Evolutionary conservation across 768 basidiomycete species (phyloP), one percentile per base, ranked within the genome.

Genomic region (Neoboletus brunneissimus): DNA sequence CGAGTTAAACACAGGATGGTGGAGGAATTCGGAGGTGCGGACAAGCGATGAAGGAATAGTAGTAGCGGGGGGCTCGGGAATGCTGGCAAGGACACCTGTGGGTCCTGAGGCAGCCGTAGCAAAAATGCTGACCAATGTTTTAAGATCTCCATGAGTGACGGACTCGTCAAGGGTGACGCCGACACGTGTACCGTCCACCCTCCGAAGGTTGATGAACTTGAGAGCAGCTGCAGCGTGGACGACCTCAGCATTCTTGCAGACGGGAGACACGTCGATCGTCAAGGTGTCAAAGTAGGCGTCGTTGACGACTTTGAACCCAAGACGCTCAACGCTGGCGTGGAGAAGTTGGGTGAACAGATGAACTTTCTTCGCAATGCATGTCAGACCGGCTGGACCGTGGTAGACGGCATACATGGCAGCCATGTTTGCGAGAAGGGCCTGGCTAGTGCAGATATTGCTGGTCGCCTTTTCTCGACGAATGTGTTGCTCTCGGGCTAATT

Each of bases 371-470:
- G 94, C 94, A 60, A 98, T 98, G 45, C 84, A 84, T 55, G 79
- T 77, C 29, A 99, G 80, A 55, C 95, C 94, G 43, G 77, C 80
- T 0, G 97, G 90, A 12, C 97, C 97, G 67, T 99, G 97, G 71
- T 97, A 98, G 22, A 98, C 85, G 7, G 94, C 94, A 68, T 94
- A 94, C 96, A 99, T 98, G 35, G 95, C 94, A 20, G 97, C 93
- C 93, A 98, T 98, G 75, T 99, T 99, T 20, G 97, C 97, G 27
- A 99, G 88, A 18, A 99, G 84, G 0, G 94, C 97, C 74, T 99
- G 95, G 62, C 91, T 92, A 7, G 97, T 99, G 70, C 97, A 99
- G 56, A 99, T 97, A 68, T 98, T 98, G 67, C 91, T 94, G 5
- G 97, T 99, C 0, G 97, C 96, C 76, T 94, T 98, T 72, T 99